Percentiles rank a stretch among this genome's conserved stretches.
Evolutionary conservation across 768 basidiomycete species (phyloP).

Genomic region (Filobasidium floriforme): DNA sequence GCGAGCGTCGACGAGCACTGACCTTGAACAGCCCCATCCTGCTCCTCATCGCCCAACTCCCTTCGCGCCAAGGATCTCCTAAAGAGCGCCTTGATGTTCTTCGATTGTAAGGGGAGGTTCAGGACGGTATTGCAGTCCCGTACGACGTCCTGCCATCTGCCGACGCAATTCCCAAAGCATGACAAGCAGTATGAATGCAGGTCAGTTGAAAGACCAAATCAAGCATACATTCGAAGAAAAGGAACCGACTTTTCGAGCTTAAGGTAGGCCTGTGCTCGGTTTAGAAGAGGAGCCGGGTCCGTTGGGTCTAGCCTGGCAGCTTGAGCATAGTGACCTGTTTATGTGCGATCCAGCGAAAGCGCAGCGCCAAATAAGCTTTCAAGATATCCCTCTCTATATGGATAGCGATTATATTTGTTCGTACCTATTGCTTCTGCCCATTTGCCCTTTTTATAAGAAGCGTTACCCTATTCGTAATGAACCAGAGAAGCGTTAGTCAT

Average conservation of each 20-base stretch:
- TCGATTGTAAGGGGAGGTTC: slow-evolving; percentile 46
- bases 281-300: slow-evolving; percentile 73
- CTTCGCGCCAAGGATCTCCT: slow-evolving; percentile 66
- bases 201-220: neutral
- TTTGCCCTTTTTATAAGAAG: slow-evolving; percentile 72
- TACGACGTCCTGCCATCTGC: slow-evolving; percentile 69
- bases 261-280: slow-evolving; percentile 84
- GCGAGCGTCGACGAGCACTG: neutral
- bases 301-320: slow-evolving; percentile 65
- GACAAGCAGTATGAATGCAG: neutral
- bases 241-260: slow-evolving; percentile 85
- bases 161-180: neutral
- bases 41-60: slow-evolving; percentile 41
- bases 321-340: slow-evolving; percentile 62
- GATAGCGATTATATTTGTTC: neutral
- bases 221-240: neutral
- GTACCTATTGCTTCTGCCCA: slow-evolving; percentile 64
- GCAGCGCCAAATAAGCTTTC: neutral
- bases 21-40: neutral
- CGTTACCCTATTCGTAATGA: slow-evolving; percentile 60
- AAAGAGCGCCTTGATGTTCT: slow-evolving; percentile 73
- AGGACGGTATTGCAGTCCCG: slow-evolving; percentile 68
- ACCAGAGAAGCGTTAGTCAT: neutral
- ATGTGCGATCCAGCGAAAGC: neutral
- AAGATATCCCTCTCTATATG: neutral